These are phyloP conservation scores for Litsea cubeba DNA, from an alignment of 164 flowering plant species.

Conservation along the genomic window DNA sequence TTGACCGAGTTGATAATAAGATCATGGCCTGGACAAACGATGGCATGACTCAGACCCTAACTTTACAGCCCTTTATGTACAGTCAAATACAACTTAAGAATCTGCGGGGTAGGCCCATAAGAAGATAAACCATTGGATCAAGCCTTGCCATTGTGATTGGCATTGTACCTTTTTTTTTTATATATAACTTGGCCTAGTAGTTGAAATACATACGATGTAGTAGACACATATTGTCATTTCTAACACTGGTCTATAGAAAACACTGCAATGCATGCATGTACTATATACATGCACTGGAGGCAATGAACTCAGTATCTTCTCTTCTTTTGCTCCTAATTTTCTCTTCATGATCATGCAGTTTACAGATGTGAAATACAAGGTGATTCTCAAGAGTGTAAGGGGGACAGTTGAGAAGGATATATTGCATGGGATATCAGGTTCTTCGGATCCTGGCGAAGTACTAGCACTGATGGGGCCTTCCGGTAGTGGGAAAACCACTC, in stretches of 20 bases:
- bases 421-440: slow-evolving; percentile 76
- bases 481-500: slow-evolving; percentile 90
- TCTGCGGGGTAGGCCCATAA: too few species aligned
- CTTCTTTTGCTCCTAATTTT: neutral
- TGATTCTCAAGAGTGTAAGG: slow-evolving; percentile 55
- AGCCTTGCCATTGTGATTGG: too few species aligned
- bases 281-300: neutral
- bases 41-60: too few species aligned
- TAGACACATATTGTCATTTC: too few species aligned
- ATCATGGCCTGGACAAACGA: too few species aligned
- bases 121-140: too few species aligned
- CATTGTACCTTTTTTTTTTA: too few species aligned
- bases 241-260: neutral
- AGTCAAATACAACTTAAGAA: too few species aligned
- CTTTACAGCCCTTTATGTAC: too few species aligned
- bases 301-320: neutral
- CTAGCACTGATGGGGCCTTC: slow-evolving; percentile 97
- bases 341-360: slow-evolving; percentile 55
- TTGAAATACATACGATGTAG: neutral
- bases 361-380: slow-evolving; percentile 75
- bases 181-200: too few species aligned
- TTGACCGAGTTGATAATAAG: too few species aligned
- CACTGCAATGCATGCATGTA: neutral
- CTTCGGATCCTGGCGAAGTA: slow-evolving; percentile 79
- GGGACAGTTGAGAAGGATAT: slow-evolving; percentile 59